Evolutionary conservation across 495 filamentous ascomycete genomes (phyloP), one percentile per base, ranked within the genome.

Genomic region (Friedmanniomyces endolithicus): DNA sequence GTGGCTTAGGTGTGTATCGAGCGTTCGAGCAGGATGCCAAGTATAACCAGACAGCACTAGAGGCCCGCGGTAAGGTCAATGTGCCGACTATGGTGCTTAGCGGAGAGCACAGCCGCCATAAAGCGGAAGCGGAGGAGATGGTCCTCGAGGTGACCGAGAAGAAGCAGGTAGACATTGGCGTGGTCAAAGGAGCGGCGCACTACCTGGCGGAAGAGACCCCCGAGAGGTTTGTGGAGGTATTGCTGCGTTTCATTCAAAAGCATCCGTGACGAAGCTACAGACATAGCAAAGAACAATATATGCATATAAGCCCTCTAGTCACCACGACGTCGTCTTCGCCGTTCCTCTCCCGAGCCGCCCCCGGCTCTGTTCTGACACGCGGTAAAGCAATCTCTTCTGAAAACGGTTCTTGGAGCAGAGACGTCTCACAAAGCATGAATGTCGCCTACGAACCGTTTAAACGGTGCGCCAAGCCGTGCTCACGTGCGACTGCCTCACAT

Each of bases 1-100:
- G 65, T 34, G 70, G 50, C 12, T 70, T 73, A 44, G 64, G 67
- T 9, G 52, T 65, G 12, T 76, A 75, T 58, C 60, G 71, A 4
- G 64, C 69, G 23, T 75, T 75, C 58, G 68, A 70, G 49, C 56
- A 65, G 50, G 73, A 76, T 55, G 67, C 62, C 37, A 53, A 59
- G 44, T 66, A 68, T 45, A 71, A 72, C 48, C 23, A 45, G 52
- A 58, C 61, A 29, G 69, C 65, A 71, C 37, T 67, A 52, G 25
- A 61, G 49, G 53, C 61, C 52, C 61, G 70, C 14, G 73, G 73
- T 6, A 74, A 74, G 55, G 61, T 67, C 16, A 59, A 55, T n/a
- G 65, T 75, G 24, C 66, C 66, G 35, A 57, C 63, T 20, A 50
- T 73, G 55, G 56, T 62, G n/a, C 52, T 74, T 50, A 64, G 60